phyloP scores from a whole-genome alignment of 306 rosid species.

The Vigna radiata region DNA sequence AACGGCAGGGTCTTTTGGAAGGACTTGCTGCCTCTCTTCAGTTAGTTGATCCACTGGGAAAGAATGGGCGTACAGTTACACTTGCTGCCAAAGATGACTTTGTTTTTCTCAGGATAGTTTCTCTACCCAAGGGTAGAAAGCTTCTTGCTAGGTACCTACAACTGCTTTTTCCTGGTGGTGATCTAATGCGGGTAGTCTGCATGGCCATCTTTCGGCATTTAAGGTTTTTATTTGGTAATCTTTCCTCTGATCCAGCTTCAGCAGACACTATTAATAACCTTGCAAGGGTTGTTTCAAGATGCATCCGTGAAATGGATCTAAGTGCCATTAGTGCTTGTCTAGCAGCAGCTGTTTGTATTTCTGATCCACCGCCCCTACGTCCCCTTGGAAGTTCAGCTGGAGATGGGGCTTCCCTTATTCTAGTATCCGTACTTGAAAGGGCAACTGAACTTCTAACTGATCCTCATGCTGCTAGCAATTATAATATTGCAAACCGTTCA shows the following conservation, averaged over 20 bases:
- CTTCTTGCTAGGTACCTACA: slow-evolving; percentile 78
- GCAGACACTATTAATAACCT: slow-evolving; percentile 71
- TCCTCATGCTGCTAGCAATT: slow-evolving; percentile 79
- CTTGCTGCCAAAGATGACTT: slow-evolving; percentile 82
- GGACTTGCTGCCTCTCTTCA: slow-evolving; percentile 88
- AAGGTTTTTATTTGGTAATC: slow-evolving; percentile 83
- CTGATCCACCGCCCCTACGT: slow-evolving; percentile 90
- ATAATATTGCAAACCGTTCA: slow-evolving; percentile 65
- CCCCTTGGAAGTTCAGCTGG: slow-evolving; percentile 93
- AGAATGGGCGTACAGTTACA: slow-evolving; percentile 67
- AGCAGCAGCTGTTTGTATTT: slow-evolving; percentile 91
- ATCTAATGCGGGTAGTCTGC: slow-evolving; percentile 85
- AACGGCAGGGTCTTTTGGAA: slow-evolving; percentile 77
- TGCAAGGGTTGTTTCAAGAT: slow-evolving; percentile 73
- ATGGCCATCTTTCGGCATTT: slow-evolving; percentile 94
- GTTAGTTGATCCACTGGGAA: slow-evolving; percentile 87
- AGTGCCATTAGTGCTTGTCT: slow-evolving; percentile 93
- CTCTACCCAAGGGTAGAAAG: slow-evolving; percentile 91
- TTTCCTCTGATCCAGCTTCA: slow-evolving; percentile 73
- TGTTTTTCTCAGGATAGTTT: slow-evolving; percentile 80
- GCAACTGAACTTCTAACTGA: slow-evolving; percentile 90
- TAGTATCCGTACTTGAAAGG: slow-evolving; percentile 86
- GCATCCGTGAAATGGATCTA: slow-evolving; percentile 81
- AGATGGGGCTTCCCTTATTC: slow-evolving; percentile 86
- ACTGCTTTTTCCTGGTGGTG: slow-evolving; percentile 75